These are phyloP conservation scores for Tetrapisispora fleetii DNA, from an alignment of 805 yeast genomes.

Conservation along the genomic window DNA sequence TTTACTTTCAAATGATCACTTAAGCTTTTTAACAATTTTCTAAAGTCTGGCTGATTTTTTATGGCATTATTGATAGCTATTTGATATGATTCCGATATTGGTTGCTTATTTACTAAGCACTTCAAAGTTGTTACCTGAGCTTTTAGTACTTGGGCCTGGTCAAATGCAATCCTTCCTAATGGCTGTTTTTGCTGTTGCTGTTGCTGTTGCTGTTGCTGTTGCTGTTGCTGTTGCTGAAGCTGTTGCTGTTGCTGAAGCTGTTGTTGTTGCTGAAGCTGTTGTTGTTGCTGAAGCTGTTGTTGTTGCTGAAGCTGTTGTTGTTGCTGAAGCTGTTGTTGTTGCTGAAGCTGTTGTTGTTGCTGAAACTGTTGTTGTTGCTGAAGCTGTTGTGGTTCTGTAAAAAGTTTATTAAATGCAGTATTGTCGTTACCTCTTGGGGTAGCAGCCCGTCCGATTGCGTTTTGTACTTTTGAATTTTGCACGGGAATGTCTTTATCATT, in stretches of 20 bases:
- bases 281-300: constrained; percentile 6
- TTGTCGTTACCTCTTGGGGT: not conserved
- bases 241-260: not conserved
- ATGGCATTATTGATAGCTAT: constrained; percentile 23
- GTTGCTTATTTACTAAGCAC: constrained; percentile 22
- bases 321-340: not conserved
- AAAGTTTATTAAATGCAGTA: not conserved
- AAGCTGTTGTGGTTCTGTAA: not conserved
- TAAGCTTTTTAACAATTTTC: constrained; percentile 21
- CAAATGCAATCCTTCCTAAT: constrained; percentile 2
- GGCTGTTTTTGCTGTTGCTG: constrained; percentile 2
- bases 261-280: not conserved
- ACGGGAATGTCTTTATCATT: constrained; percentile 1
- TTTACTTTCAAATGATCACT: constrained; percentile 23
- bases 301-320: constrained; percentile 4
- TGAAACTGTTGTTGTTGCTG: not conserved
- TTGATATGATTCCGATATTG: constrained; percentile 23
- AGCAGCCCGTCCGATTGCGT: not conserved
- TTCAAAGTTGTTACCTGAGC: constrained; percentile 30
- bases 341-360: not conserved
- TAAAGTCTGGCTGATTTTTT: constrained; percentile 27
- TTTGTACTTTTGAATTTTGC: not conserved
- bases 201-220: constrained; percentile 10
- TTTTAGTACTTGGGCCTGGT: constrained; percentile 25
- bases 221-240: not conserved